Evolutionary conservation across 805 yeast genomes (phyloP), one percentile per base, ranked within the genome.

Genomic region (Candida corydali): DNA sequence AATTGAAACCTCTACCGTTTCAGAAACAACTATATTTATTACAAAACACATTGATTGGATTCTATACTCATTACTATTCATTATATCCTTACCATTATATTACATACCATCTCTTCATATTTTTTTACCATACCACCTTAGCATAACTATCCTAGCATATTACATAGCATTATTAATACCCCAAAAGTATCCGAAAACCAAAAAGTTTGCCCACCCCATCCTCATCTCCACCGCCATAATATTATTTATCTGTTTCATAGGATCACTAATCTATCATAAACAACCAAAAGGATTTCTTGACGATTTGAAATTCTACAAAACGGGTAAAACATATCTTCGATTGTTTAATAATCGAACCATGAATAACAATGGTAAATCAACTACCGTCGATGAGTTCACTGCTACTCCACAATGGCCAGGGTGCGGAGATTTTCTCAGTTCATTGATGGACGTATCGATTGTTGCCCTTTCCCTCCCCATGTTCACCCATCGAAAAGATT

Each of bases 381-480:
- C 26, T n/a, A 24, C 39, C 10, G 41, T 42, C 11, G 40, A 42
- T 10, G 49, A 53, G 28, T 50, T 39, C 26, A 63, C 71, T 0
- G 49, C 57, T 3, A 56, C 63, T 2, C 67, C 70, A 1, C 52
- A 57, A 15, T 72, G 77, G 73, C 93, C 94, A 1, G 95, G 95
- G 0, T 85, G 89, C 10, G 95, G 95, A 2, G 94, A 85, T 51
- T 24, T 39, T 11, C 66, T 85, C 26, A 54, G 79, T 5, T 73
- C 88, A 0, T 55, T 84, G 45, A 80, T 85, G 82, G 93, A 84
- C 49, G 72, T 82, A 7, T 76, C 87, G 2, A 85, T 85, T 56
- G 88, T 82, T 1, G 75, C 91, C 1, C 64, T 85, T 29, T 75
- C 89, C 16, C 59, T 85, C 34, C 88, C 95, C 3, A 82, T 85